Conservation (phyloP, 108 stramenopile genomes). For the Cyclotella distinguenda region DNA sequence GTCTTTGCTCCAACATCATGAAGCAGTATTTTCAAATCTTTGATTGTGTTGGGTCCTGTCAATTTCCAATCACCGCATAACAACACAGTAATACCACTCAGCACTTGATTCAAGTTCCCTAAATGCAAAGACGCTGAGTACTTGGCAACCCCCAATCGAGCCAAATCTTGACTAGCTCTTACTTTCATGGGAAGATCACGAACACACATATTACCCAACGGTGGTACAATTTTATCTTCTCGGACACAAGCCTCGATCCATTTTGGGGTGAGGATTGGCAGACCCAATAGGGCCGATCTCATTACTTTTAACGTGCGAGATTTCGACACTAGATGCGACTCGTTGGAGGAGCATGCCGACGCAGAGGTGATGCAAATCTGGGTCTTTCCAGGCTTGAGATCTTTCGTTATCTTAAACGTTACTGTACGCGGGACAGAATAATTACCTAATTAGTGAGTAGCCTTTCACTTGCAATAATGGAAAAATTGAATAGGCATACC, state of each 20-base stretch:
- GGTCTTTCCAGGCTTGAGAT: slow-evolving; percentile 61
- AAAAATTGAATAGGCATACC: slow-evolving; percentile 17
- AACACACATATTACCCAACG: slow-evolving; percentile 33
- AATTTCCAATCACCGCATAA: slow-evolving; percentile 55
- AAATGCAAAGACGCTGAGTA: slow-evolving; percentile 54
- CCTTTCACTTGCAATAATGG: not conserved
- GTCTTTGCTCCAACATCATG: slow-evolving; percentile 66
- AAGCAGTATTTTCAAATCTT: slow-evolving; percentile 54
- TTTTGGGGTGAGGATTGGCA: slow-evolving; percentile 69
- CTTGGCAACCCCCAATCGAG: slow-evolving; percentile 57
- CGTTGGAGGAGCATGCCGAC: not conserved
- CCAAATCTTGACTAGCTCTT: not conserved
- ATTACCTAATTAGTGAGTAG: not conserved
- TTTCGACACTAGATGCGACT: slow-evolving; percentile 36
- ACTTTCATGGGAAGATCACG: slow-evolving; percentile 27
- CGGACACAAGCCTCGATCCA: slow-evolving; percentile 59
- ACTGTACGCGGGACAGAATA: slow-evolving; percentile 24
- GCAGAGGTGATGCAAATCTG: slow-evolving; percentile 61
- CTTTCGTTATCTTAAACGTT: slow-evolving; percentile 53
- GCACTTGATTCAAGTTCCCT: slow-evolving; percentile 13
- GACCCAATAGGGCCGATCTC: slow-evolving; percentile 66
- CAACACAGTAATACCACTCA: slow-evolving; percentile 38
- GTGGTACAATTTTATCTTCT: slow-evolving; percentile 23
- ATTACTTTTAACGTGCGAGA: slow-evolving; percentile 78
- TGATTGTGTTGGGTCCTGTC: slow-evolving; percentile 30